Conservation (phyloP, 306 rosid genomes). For the Hippophae gyantsensis region DNA sequence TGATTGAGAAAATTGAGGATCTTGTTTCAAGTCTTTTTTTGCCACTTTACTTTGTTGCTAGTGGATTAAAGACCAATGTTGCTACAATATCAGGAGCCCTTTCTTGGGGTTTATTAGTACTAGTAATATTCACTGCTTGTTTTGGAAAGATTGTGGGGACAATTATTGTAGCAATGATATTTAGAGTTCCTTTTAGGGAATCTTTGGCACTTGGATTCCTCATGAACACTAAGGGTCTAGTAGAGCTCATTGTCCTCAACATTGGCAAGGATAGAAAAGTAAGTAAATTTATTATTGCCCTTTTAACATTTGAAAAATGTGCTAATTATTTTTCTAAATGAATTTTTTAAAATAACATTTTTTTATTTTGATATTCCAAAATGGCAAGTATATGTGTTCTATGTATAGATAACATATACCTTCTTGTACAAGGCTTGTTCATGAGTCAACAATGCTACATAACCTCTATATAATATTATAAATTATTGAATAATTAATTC, state of each 20-base stretch:
- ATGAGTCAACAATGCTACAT: too few species aligned
- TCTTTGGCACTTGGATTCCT: conserved; percentile 61
- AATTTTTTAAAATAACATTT: too few species aligned
- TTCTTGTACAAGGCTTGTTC: too few species aligned
- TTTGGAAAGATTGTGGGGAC: conserved; percentile 67
- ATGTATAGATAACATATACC: too few species aligned
- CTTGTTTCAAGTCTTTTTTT: conserved; percentile 46
- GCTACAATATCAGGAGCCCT: conserved; percentile 48
- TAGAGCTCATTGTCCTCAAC: conserved; percentile 74
- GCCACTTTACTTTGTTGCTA: conserved; percentile 63
- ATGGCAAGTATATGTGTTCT: too few species aligned
- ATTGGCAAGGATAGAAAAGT: conserved; percentile 79
- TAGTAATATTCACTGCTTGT: conserved; percentile 56
- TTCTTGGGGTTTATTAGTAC: conserved; percentile 50
- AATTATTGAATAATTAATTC: too few species aligned
- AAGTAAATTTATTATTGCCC: background rate
- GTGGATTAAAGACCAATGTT: conserved; percentile 63
- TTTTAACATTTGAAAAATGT: too few species aligned
- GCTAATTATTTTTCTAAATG: too few species aligned
- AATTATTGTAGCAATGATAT: conserved; percentile 16
- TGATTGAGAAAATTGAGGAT: conserved; percentile 64
- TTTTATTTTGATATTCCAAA: too few species aligned
- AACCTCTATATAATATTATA: too few species aligned
- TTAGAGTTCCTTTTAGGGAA: conserved; percentile 46
- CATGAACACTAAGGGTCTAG: conserved; percentile 74